Evolutionary conservation across 2,329 filamentous ascomycete species (phyloP).

Genomic region (Neobulgaria alba): DNA sequence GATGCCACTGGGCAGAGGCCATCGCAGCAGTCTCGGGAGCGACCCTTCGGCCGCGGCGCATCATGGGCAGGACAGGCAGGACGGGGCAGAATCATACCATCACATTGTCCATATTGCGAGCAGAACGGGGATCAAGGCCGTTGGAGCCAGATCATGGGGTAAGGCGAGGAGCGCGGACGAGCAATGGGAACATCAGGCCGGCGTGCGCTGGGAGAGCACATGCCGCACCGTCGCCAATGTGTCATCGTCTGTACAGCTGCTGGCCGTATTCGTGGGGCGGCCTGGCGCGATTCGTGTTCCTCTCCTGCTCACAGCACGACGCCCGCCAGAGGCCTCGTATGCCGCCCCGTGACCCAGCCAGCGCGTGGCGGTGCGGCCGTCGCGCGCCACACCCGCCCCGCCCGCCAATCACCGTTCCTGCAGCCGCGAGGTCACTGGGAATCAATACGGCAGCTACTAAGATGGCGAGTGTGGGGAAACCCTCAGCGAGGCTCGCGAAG

Average conservation of each 20-base stretch:
- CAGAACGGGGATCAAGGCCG: too few species aligned
- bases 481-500: slow-evolving; percentile 8
- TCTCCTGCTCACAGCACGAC: not conserved
- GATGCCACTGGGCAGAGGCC: not conserved
- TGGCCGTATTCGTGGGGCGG: not conserved
- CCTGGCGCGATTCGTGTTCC: not conserved
- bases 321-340: too few species aligned
- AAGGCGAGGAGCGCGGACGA: too few species aligned
- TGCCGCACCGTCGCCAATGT: not conserved
- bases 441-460: not conserved
- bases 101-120: too few species aligned
- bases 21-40: slow-evolving; percentile 1
- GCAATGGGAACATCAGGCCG: too few species aligned
- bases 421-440: not conserved
- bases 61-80: too few species aligned
- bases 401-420: not conserved
- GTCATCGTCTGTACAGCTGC: not conserved
- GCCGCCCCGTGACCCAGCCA: too few species aligned
- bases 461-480: not conserved
- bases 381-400: slow-evolving; percentile 2
- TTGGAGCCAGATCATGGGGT: too few species aligned
- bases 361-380: not conserved
- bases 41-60: slow-evolving; percentile 1
- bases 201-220: not conserved
- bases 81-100: too few species aligned